phyloP scores from a whole-genome alignment of 1,139 yeast genomes.

The Blastobotrys indianensis region DNA sequence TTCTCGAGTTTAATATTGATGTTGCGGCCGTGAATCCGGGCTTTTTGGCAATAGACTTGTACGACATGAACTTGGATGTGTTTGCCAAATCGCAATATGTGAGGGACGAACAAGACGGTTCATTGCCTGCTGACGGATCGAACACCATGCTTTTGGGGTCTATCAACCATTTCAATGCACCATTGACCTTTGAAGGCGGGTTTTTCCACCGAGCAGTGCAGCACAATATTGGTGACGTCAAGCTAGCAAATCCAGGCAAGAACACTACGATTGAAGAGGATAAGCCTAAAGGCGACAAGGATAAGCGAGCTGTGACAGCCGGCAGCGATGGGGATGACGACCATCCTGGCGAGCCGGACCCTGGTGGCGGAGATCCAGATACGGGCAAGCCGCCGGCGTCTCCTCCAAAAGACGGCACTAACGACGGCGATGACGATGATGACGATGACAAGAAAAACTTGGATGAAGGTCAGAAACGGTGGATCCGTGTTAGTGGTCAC shows the following conservation, averaged over 20 bases:
- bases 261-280: slow-evolving; percentile 44
- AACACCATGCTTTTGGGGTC: slow-evolving; percentile 76
- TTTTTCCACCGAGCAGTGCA: slow-evolving; percentile 56
- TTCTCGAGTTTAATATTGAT: slow-evolving; percentile 69
- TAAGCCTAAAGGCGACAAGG: not conserved
- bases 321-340: not conserved
- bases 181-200: slow-evolving; percentile 72
- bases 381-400: not conserved
- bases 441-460: slow-evolving; percentile 14
- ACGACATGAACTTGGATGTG: slow-evolving; percentile 69
- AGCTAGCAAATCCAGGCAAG: slow-evolving; percentile 68
- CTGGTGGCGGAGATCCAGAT: slow-evolving; percentile 1
- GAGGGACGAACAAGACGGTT: slow-evolving; percentile 21
- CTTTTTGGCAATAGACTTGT: slow-evolving; percentile 57
- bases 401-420: not conserved
- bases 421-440: slow-evolving; percentile 6
- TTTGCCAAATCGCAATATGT: slow-evolving; percentile 75
- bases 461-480: slow-evolving; percentile 45
- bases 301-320: not conserved
- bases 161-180: slow-evolving; percentile 59
- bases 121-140: slow-evolving; percentile 17
- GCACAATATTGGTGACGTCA: slow-evolving; percentile 60
- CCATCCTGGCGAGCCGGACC: not conserved
- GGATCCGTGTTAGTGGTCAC: slow-evolving; percentile 71
- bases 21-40: slow-evolving; percentile 88